These are phyloP conservation scores for Babesia bovis DNA, from an alignment of 169 alveolate species.

Conservation along the genomic window DNA sequence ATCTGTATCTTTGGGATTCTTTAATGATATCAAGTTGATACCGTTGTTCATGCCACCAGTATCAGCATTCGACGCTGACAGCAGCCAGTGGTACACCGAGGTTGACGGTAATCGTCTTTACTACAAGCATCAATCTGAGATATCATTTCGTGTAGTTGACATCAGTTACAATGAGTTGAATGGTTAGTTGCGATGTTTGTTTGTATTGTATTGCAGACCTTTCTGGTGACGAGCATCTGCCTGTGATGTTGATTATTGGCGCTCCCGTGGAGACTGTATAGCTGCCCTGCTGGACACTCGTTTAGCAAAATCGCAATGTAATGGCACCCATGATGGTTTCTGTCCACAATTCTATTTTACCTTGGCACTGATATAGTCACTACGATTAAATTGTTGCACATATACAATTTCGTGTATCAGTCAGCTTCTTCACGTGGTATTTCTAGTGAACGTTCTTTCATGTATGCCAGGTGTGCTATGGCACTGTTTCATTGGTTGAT, in stretches of 20 bases:
- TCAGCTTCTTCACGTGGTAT: slow-evolving; percentile 4
- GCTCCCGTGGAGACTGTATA: no score
- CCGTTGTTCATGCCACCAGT: slow-evolving; percentile 31
- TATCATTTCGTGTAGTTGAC: slow-evolving; percentile 35
- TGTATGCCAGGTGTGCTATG: slow-evolving; percentile 32
- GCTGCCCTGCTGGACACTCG: no score
- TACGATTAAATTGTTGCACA: no score
- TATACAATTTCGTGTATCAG: no score
- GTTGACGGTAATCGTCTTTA: neutral
- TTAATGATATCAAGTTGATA: slow-evolving; percentile 41
- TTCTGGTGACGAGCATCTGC: slow-evolving; percentile 20
- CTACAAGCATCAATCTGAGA: slow-evolving; percentile 2
- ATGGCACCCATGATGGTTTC: no score
- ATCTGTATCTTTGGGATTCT: slow-evolving; percentile 52
- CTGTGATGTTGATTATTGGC: slow-evolving; percentile 47
- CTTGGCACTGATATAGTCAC: no score
- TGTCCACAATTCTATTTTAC: no score
- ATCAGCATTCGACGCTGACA: slow-evolving; percentile 20
- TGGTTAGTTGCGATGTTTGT: slow-evolving; percentile 7
- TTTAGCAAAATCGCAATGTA: no score
- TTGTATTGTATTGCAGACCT: neutral
- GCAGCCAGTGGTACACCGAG: slow-evolving; percentile 14
- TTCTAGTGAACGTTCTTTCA: slow-evolving; percentile 42
- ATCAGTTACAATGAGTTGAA: slow-evolving; percentile 37
- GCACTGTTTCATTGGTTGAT: neutral